Base-by-base conservation (phyloP, 805 yeast genomes). In the Barnettozyma botsteinii region DNA sequence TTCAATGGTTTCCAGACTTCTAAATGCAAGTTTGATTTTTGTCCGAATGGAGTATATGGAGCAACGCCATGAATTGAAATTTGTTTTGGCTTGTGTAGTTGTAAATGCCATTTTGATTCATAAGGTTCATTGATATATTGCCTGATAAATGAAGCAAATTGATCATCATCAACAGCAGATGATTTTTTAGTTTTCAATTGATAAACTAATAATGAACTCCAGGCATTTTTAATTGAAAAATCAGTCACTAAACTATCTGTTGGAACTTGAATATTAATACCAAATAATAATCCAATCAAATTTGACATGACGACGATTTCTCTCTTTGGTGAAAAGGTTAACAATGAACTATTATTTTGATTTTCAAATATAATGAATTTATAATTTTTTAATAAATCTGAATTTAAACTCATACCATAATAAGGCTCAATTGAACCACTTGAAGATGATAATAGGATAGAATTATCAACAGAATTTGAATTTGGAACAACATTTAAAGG, bases 31-130 rank as follows among this genome's bases (percentile, higher is more conserved):
- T 62, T 59, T 36, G 47, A 41, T 4, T 32, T 23, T 19, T 41
- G 26, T 21, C 29, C 35, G 42, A 69, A 78, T 5, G 93, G 88
- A 2, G 79, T 72, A 52, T 63, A 83, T 3, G 89, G 91, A 0
- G 93, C 79, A 19, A 77, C 69, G 22, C 85, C 82, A 53, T 85
- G 91, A 28, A 68, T 60, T 37, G 63, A 64, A 28, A 68, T 57
- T 43, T 53, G 65, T 42, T 66, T 66, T 59, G 18, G 57, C 4
- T 64, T 56, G 7, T 64, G 56, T 1, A 79, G 43, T 40, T 79
- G 70, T 8, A 82, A 60, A 51, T 79, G 84, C 88, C 91, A 89
- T 61, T 86, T 87, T 0, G 86, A 72, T 56, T 89, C 96, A 49
- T 65, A 71, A 1, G 85, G 84, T 26, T 77, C 79, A 10, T 67